phyloP scores from a whole-genome alignment of 73 alveolate species.

The Paramecium pentaurelia region DNA sequence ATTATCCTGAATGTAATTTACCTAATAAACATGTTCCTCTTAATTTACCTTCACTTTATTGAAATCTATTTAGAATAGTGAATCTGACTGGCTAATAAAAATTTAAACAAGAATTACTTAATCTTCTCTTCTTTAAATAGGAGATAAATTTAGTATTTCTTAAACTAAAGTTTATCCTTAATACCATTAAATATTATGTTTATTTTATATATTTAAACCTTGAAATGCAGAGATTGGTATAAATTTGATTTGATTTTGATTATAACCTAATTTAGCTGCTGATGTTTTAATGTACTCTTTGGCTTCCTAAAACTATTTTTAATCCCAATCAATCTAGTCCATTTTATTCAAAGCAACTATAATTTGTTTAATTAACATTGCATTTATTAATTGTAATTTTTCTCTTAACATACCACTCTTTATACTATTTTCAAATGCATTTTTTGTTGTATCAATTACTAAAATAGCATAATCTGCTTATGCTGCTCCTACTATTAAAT shows the following conservation, averaged over 20 bases:
- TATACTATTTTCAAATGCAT: slow-evolving; percentile 50
- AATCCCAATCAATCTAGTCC: slow-evolving; percentile 52
- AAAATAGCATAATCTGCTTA: slow-evolving; percentile 63
- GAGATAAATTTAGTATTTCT: neutral
- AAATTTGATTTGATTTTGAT: neutral
- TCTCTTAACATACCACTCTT: slow-evolving; percentile 29
- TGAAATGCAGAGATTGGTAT: slow-evolving; percentile 57
- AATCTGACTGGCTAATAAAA: neutral
- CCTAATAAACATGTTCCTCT: neutral
- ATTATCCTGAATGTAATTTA: neutral
- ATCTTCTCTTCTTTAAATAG: neutral
- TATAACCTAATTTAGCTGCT: neutral
- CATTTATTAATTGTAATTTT: neutral
- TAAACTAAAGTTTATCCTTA: slow-evolving; percentile 20
- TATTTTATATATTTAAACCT: slow-evolving; percentile 4
- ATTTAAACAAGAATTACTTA: neutral
- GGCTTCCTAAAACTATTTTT: neutral
- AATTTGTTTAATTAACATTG: neutral
- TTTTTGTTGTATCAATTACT: neutral
- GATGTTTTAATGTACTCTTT: neutral
- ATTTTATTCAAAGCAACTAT: slow-evolving; percentile 25
- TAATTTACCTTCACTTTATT: slow-evolving; percentile 19
- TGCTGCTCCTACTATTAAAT: slow-evolving; percentile 97
- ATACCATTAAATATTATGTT: slow-evolving; percentile 10
- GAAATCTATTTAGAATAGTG: neutral